These are phyloP conservation scores for Aspergillus viridinutans DNA, from an alignment of 2,329 filamentous ascomycete species.

Conservation along the genomic window DNA sequence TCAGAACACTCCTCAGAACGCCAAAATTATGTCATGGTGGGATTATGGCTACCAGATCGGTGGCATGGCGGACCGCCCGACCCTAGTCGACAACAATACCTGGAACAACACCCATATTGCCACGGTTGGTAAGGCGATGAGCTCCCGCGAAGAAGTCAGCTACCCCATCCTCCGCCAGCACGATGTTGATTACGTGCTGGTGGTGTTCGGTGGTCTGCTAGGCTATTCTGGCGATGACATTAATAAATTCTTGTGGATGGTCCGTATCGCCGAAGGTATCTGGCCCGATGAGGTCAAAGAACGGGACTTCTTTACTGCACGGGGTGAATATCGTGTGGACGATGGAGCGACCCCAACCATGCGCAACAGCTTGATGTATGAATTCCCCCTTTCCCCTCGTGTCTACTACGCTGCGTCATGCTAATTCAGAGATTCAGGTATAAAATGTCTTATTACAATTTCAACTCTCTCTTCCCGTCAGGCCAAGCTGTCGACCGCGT, in stretches of 20 bases:
- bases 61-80: slow-evolving; percentile 96
- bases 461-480: slow-evolving; percentile 80
- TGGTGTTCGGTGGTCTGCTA: slow-evolving; percentile 92
- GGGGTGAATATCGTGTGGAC: slow-evolving; percentile 93
- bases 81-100: slow-evolving; percentile 98
- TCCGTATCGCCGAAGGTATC: slow-evolving; percentile 96
- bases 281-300: slow-evolving; percentile 99
- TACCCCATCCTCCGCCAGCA: slow-evolving; percentile 98
- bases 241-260: slow-evolving; percentile 99
- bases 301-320: slow-evolving; percentile 87
- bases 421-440: slow-evolving; percentile 61
- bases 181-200: slow-evolving; percentile 96
- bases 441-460: slow-evolving; percentile 99
- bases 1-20: slow-evolving; percentile 90
- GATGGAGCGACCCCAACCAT: slow-evolving; percentile 91
- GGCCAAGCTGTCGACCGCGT: slow-evolving; percentile 91
- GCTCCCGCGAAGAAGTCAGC: slow-evolving; percentile 92
- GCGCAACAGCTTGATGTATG: slow-evolving; percentile 99
- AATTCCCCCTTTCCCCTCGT: slow-evolving; percentile 10
- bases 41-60: slow-evolving; percentile 99
- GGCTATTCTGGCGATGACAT: slow-evolving; percentile 98
- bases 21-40: slow-evolving; percentile 99
- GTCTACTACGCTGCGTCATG: background rate
- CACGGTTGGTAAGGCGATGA: slow-evolving; percentile 98
- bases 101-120: slow-evolving; percentile 99